phyloP scores from a whole-genome alignment of 495 filamentous ascomycete genomes.

The Neurospora sp. region DNA sequence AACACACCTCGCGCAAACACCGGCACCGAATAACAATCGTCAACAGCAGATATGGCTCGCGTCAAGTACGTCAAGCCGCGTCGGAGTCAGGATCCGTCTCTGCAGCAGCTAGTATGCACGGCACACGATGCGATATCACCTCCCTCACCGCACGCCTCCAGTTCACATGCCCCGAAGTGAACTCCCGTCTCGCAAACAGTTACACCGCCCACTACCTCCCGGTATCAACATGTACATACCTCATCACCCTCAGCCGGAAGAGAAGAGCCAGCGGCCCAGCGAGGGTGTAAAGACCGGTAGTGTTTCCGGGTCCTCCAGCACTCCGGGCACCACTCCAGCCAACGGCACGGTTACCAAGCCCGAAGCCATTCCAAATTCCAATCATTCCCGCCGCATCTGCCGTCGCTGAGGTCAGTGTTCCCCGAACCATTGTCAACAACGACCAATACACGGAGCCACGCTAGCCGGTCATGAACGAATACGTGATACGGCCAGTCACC shows the following conservation, averaged over 20 bases:
- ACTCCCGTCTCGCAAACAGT: background rate
- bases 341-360: background rate
- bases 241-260: background rate
- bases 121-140: background rate
- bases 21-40: background rate
- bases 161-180: background rate
- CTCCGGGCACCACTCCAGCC: background rate
- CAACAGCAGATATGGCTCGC: background rate
- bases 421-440: too few relatives aligned
- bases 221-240: background rate
- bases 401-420: too few relatives aligned
- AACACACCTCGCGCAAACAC: background rate
- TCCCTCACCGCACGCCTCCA: conserved; percentile 9
- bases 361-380: too few relatives aligned
- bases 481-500: too few relatives aligned
- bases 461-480: too few relatives aligned
- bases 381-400: too few relatives aligned
- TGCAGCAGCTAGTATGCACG: background rate
- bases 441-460: too few relatives aligned
- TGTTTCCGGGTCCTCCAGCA: background rate
- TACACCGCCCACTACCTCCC: background rate
- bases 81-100: background rate
- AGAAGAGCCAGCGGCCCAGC: background rate
- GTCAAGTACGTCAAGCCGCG: background rate
- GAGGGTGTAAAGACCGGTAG: background rate